A percentile compares a stretch with the other conserved stretches of the same genome.
phyloP scores from a whole-genome alignment of 2,329 filamentous ascomycete genomes.

The Fusarium napiforme region DNA sequence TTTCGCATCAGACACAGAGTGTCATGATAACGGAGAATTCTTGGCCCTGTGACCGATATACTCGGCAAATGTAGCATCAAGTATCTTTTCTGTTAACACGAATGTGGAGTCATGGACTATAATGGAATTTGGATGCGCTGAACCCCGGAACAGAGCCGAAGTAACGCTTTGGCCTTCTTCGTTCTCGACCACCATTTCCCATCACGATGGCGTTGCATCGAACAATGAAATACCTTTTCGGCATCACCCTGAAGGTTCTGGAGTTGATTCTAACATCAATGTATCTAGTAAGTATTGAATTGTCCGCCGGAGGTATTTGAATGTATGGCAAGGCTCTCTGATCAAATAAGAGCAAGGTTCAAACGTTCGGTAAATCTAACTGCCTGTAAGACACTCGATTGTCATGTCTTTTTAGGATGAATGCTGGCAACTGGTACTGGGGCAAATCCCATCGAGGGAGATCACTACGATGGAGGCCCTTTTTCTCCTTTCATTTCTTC shows the following conservation, averaged over 20 bases:
- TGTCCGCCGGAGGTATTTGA: neutral
- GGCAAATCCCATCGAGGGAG: neutral
- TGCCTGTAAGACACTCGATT: neutral
- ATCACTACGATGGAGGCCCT: no score
- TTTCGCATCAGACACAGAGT: neutral
- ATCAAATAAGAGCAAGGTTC: neutral
- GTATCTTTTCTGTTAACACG: neutral
- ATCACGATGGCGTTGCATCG: neutral
- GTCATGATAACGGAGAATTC: neutral
- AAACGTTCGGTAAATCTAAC: neutral
- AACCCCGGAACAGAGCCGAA: neutral
- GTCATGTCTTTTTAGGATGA: neutral
- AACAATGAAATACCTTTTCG: neutral
- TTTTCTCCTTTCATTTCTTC: neutral
- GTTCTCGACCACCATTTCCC: neutral
- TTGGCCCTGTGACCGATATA: neutral
- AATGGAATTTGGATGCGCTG: neutral
- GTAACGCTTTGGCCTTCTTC: neutral
- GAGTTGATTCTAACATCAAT: neutral
- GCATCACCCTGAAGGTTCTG: neutral
- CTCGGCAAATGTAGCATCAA: slow-evolving; percentile 8
- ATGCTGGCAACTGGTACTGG: no score
- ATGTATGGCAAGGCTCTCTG: neutral
- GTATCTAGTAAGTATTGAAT: neutral
- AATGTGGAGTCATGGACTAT: neutral